Percentiles rank a stretch among this genome's conserved stretches.
Evolutionary conservation across 371 early-diverging fungal genomes (phyloP).

Genomic region (Basidiobolus meristosporus): DNA sequence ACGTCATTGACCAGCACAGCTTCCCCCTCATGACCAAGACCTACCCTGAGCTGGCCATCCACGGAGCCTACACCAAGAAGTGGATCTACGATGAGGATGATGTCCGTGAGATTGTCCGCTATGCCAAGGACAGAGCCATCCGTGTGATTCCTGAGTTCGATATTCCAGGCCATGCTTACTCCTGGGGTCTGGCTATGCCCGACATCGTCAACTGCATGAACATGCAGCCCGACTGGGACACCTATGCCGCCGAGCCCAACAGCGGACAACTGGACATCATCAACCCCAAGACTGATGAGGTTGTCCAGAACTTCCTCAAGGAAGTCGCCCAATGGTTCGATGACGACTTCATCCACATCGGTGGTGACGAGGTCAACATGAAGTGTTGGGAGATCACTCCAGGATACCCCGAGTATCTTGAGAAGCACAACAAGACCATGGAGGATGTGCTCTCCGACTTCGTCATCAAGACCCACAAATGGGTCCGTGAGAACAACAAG

Average conservation of each 20-base stretch:
- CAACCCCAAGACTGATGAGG: conserved; percentile 21
- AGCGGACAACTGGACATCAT: conserved; percentile 54
- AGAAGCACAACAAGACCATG: conserved; percentile 6
- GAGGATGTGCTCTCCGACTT: conserved; percentile 10
- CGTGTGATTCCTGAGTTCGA: conserved; percentile 64
- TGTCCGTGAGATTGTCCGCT: conserved; percentile 29
- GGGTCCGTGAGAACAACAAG: conserved; percentile 15
- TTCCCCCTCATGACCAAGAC: conserved; percentile 42
- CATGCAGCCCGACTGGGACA: conserved; percentile 14
- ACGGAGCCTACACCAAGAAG: conserved; percentile 38
- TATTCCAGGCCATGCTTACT: conserved; percentile 53
- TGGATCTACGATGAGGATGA: conserved; percentile 35
- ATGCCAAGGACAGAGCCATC: conserved; percentile 47
- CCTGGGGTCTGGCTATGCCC: conserved; percentile 14
- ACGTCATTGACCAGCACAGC: conserved; percentile 56
- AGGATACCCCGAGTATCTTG: conserved; percentile 11
- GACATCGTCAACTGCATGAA: conserved; percentile 19
- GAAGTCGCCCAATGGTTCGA: conserved; percentile 35
- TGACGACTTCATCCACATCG: conserved; percentile 47
- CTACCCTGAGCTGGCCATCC: conserved; percentile 33
- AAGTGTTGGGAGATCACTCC: conserved; percentile 39
- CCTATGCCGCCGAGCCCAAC: conserved; percentile 37
- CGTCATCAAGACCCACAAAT: conserved; percentile 7
- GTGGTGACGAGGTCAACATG: conserved; percentile 57
- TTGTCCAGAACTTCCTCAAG: conserved; percentile 34